Evolutionary conservation across 352 stramenopile genomes (phyloP), one percentile per base, ranked within the genome.

Genomic region (Phytopythium litorale): DNA sequence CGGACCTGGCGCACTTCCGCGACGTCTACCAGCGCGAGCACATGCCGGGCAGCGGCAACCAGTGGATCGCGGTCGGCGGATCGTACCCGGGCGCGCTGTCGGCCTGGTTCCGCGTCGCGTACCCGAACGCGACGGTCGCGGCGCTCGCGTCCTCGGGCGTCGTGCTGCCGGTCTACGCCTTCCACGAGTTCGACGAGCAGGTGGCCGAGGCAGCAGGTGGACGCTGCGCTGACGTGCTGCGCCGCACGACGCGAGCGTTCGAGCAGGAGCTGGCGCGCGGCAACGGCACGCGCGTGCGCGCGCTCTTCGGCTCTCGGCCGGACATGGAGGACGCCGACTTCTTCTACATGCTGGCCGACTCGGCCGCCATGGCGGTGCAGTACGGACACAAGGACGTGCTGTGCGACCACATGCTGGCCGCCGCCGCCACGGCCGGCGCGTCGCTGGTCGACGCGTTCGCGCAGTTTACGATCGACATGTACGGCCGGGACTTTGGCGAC

Each of bases 281-380:
- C 32, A 90, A 87, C 49, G 74, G 62, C 37, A 87, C 82, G 11
- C 62, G 46, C 13, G 84, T 89, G 50, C 91, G 91, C 58, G 63
- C 38, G 25, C 61, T 95, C 13, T 74, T 96, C 33, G 82, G 87
- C 16, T 82, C 83, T 1, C 48, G 65, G 40, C 43, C 85, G 32
- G 72, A 65, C 13, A 66, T 96, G 33, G 69, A 56, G 9, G 81
- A 92, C 33, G 68, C 74, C 16, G 87, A 96, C 60, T 97, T 97
- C 65, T 92, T 92, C 69, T 97, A 97, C 72, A 97, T 97, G 88
- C 74, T 96, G 52, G 87, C 87, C 9, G 87, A 96, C 65, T 70
- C 85, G 21, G 87, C 87, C 19, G 86, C 88, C 2, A 97, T 97
- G 88, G 84, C 81, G 6, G 85, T 94, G 37, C 88, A 97, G 69